A percentile compares a stretch with the other conserved stretches of the same genome.
These are phyloP conservation scores for Penicillium longicatenatum DNA, from an alignment of 495 filamentous ascomycete genomes.

Conservation along the genomic window DNA sequence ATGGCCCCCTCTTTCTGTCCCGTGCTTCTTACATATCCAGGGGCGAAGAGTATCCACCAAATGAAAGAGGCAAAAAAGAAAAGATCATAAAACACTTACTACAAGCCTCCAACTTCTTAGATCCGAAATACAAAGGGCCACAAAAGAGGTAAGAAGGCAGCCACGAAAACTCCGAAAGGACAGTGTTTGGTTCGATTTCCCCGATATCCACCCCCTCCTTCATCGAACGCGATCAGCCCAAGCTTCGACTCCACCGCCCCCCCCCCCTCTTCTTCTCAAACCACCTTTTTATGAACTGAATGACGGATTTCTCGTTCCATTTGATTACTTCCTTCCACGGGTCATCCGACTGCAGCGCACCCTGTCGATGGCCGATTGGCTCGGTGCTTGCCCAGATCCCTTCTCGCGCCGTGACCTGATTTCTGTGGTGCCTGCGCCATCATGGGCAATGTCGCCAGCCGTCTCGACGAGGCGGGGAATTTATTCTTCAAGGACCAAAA, in stretches of 20 bases:
- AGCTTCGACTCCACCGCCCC: constrained; percentile 32
- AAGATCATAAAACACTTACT: neutral
- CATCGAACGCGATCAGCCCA: constrained; percentile 26
- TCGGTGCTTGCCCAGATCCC: constrained; percentile 34
- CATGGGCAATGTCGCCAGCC: constrained; percentile 95
- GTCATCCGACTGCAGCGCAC: constrained; percentile 33
- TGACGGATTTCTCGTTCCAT: constrained; percentile 22
- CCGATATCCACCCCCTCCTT: constrained; percentile 17
- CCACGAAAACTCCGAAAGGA: neutral
- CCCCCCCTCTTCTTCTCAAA: constrained; percentile 33
- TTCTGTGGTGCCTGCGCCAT: constrained; percentile 26
- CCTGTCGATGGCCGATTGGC: constrained; percentile 41
- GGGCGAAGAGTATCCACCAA: neutral
- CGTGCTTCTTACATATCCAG: neutral
- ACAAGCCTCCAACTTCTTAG: too few species aligned
- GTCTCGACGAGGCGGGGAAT: constrained; percentile 79
- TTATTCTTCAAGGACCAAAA: constrained; percentile 89
- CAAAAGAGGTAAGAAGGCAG: neutral
- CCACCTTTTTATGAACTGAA: constrained; percentile 20
- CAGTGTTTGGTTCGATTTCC: constrained; percentile 5
- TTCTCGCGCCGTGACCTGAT: constrained; percentile 36
- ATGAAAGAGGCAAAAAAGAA: neutral
- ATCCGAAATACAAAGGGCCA: neutral
- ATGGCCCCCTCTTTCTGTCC: neutral
- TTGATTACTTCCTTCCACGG: constrained; percentile 14